These are phyloP conservation scores for Cercospora sojina DNA, from an alignment of 2,329 filamentous ascomycete species.

Conservation along the genomic window DNA sequence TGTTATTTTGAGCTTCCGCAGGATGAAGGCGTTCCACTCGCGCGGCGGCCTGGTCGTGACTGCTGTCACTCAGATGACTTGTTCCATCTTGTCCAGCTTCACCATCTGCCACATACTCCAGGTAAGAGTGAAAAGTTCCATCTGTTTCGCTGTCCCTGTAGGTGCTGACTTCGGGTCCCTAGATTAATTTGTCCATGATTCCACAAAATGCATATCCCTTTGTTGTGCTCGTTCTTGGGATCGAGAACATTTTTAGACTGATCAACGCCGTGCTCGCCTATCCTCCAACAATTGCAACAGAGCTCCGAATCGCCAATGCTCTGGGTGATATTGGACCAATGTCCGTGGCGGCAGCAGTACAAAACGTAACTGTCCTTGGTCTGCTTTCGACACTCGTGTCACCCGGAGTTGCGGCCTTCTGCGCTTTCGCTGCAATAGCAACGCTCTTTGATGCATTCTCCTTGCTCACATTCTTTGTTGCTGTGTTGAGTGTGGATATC, in stretches of 20 bases:
- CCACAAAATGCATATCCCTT: constrained; percentile 73
- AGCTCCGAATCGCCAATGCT: constrained; percentile 68
- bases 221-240: constrained; percentile 71
- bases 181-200: constrained; percentile 68
- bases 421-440: constrained; percentile 72
- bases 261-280: constrained; percentile 76
- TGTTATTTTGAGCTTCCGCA: constrained; percentile 65
- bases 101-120: constrained; percentile 74
- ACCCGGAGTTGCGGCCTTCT: constrained; percentile 71
- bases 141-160: background rate
- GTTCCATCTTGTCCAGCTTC: constrained; percentile 76
- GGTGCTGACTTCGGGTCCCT: background rate
- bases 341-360: constrained; percentile 64
- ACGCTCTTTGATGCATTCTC: constrained; percentile 76
- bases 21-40: constrained; percentile 72
- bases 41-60: constrained; percentile 70
- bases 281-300: constrained; percentile 65
- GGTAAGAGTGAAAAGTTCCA: constrained; percentile 29
- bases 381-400: constrained; percentile 66
- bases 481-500: constrained; percentile 77
- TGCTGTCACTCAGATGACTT: constrained; percentile 63
- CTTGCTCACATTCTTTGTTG: constrained; percentile 74
- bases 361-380: constrained; percentile 67
- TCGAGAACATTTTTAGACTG: constrained; percentile 72
- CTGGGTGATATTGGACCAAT: constrained; percentile 71